These are phyloP conservation scores for Tubosaeta brunneosetosa DNA, from an alignment of 768 basidiomycete genomes.

Conservation along the genomic window DNA sequence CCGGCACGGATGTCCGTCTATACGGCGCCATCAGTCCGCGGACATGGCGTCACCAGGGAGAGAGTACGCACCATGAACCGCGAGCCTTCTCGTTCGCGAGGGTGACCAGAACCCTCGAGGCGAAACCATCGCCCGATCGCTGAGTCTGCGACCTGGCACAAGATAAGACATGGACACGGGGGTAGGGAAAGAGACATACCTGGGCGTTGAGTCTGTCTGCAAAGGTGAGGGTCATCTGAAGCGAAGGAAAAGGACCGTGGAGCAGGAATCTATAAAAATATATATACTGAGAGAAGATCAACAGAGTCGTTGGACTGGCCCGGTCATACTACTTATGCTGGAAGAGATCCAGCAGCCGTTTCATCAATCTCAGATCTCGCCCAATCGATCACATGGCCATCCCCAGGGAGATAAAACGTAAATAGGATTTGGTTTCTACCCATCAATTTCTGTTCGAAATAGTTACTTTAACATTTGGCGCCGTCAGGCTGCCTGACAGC, in stretches of 20 bases:
- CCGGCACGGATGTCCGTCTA: conserved; percentile 79
- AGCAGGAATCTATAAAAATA: conserved; percentile 3
- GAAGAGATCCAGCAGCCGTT: conserved; percentile 7
- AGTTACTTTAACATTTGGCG: neutral
- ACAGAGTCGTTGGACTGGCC: neutral
- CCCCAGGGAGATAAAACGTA: conserved; percentile 25
- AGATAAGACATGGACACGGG: neutral
- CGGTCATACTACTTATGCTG: conserved; percentile 12
- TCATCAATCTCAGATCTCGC: conserved; percentile 21
- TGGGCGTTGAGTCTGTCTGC: conserved; percentile 41
- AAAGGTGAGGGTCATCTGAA: conserved; percentile 35
- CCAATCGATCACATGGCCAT: conserved; percentile 11
- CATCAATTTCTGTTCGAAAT: neutral
- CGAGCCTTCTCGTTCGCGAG: conserved; percentile 58
- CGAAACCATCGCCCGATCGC: conserved; percentile 62
- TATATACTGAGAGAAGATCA: conserved; percentile 20
- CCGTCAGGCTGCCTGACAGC: neutral
- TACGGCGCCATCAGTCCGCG: conserved; percentile 4
- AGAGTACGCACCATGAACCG: conserved; percentile 47
- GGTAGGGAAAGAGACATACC: conserved; percentile 17
- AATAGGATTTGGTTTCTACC: conserved; percentile 9
- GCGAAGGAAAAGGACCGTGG: conserved; percentile 17
- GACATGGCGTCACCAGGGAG: neutral
- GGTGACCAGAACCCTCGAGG: conserved; percentile 66
- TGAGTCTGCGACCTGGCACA: conserved; percentile 36